Base-by-base conservation (phyloP, 352 stramenopile species). In the Phytopythium kandeliae region DNA sequence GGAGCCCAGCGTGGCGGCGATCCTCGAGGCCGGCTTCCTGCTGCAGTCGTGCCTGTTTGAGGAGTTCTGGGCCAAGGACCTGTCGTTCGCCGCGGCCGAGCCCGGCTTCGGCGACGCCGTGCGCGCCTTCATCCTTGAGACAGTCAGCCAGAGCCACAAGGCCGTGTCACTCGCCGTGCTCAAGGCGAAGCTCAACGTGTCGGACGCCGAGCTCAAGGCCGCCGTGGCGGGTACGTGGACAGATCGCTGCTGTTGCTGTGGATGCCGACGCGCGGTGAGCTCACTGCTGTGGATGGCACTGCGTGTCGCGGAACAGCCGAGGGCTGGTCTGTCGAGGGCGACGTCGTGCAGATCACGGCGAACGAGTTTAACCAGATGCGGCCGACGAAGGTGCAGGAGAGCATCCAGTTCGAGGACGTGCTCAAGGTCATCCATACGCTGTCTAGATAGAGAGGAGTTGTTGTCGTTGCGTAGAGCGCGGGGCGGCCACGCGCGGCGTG, bases 361-460 rank as follows among this genome's bases (percentile, higher is more conserved):
- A 95, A 91, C 64, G 73, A 83, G 41, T 70, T 87, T 58, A 95
- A 95, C 74, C 77, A 91, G 63, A 84, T 92, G 71, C 84, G 84
- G 66, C 81, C 79, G 38, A 90, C 86, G 64, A 92, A 92, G 66
- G 65, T 95, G 41, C 81, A 91, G 66, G 84, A 95, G 64, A 87
- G 83, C 64, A 86, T 95, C 53, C 71, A 85, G 63, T 85, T 89
- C 58, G 75, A 90, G 40, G 84, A 95, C 63, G 65, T 95, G 44
- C 62, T 92, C 51, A 89, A 95, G 74, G 78, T 86, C 67, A 88
- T 95, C 52, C 67, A 90, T 63, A 87, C 74, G 50, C 72, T 95
- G 60, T 92, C 79, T 68, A 87, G 71, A 86, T 93, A 91, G 75
- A n/a, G n/a, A n/a, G n/a, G n/a, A 78, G 81, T 76, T 72, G 59